A percentile compares a stretch with the other conserved stretches of the same genome.
These are phyloP conservation scores for Zygotorulaspora sp. DNA, from an alignment of 805 yeast species.

Conservation along the genomic window DNA sequence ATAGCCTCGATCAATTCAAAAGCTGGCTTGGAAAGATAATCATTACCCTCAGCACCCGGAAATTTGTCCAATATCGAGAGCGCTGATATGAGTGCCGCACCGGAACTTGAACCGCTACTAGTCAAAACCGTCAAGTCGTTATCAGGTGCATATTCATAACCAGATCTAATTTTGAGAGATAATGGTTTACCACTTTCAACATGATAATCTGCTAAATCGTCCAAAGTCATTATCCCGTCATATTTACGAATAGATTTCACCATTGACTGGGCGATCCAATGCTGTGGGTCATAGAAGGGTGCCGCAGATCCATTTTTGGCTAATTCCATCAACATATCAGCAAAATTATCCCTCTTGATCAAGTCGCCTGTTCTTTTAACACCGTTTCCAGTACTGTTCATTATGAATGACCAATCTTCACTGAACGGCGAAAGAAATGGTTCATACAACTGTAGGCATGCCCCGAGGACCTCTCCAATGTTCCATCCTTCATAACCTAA, in stretches of 20 bases:
- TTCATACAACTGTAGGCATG: slow-evolving; percentile 40
- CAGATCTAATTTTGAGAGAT: slow-evolving; percentile 21
- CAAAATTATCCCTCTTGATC: slow-evolving; percentile 55
- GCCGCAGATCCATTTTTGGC: slow-evolving; percentile 76
- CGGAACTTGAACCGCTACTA: slow-evolving; percentile 73
- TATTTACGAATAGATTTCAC: slow-evolving; percentile 44
- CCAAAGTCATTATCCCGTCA: slow-evolving; percentile 62
- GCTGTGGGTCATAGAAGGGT: slow-evolving; percentile 78
- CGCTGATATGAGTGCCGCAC: slow-evolving; percentile 76
- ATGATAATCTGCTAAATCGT: slow-evolving; percentile 65
- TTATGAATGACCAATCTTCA: slow-evolving; percentile 55
- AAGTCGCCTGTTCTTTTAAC: slow-evolving; percentile 52
- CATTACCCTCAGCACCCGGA: slow-evolving; percentile 41
- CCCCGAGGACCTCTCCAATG: slow-evolving; percentile 43
- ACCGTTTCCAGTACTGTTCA: slow-evolving; percentile 34
- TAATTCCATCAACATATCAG: slow-evolving; percentile 59
- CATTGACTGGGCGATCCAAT: slow-evolving; percentile 63
- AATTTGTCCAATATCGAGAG: slow-evolving; percentile 56
- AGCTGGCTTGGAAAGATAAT: slow-evolving; percentile 44
- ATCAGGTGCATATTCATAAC: slow-evolving; percentile 31
- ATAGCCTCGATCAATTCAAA: slow-evolving; percentile 77
- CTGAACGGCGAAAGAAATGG: slow-evolving; percentile 30
- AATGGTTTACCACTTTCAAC: slow-evolving; percentile 43
- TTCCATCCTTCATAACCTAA: slow-evolving; percentile 63
- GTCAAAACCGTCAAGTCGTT: slow-evolving; percentile 48